Base-by-base conservation (phyloP, 352 stramenopile species). In the Phytophthora pseudosyringae region DNA sequence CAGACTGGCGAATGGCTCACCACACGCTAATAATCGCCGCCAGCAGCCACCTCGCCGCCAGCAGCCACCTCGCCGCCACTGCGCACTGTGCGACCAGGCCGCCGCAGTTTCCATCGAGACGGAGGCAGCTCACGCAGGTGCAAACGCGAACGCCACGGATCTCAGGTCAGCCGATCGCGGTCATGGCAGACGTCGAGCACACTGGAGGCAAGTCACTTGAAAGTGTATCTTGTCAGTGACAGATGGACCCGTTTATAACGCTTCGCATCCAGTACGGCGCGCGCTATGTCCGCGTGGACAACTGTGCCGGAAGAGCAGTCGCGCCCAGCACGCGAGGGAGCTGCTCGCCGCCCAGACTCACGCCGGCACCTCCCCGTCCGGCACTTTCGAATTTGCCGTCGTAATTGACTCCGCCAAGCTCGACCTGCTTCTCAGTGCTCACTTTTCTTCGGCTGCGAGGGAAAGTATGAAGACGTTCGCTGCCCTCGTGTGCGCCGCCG, bases 391-490 rank as follows among this genome's bases (percentile, higher is more conserved):
- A 69, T 75, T 78, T 66, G 65, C 61, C 67, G 60, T 69, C 60
- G 64, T 72, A 64, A 65, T 69, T 45, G 65, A 69, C 59, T 36
- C 35, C 38, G 16, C 46, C 47, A 50, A 54, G 39, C 26, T 59
- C 53, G 31, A 45, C 21, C 3, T 16, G 7, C n/a, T 25, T 46
- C 13, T 13, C 45, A 53, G 46, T 59, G 33, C 39, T 55, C 56
- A 71, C 69, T 70, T 73, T 73, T 65, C 60, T 35, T 33, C 45
- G 38, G 32, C 46, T 40, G 33, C 33, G 33, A 33, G n/a, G 43
- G 40, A 60, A 66, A 71, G 56, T 58, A 79, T 79, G 71, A 79
- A 79, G 62, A 79, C 62, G 43, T 79, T 79, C 38, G 54, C 33
- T 26, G 39, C 61, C 29, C 63, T 79, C 45, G 50, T 79, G 56